Evolutionary conservation across 139 green algal species (phyloP).

Genomic region (Chlorella sorokiniana): DNA sequence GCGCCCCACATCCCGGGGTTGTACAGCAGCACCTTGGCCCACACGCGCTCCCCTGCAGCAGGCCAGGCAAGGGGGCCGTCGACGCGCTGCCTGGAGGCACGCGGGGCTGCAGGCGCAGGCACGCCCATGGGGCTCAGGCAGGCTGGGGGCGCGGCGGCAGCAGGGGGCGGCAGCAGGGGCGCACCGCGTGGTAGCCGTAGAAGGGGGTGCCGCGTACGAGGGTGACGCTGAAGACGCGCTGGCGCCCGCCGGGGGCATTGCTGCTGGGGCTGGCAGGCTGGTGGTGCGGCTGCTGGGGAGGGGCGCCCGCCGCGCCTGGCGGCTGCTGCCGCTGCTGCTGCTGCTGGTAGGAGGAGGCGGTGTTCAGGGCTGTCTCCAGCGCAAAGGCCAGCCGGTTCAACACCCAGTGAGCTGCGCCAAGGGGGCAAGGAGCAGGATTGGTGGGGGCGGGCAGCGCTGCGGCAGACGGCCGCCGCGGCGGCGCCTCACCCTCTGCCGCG

Average conservation of each 20-base stretch:
- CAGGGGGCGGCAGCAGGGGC: background rate
- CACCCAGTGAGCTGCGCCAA: slow-evolving; percentile 15
- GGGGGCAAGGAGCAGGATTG: background rate
- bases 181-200: slow-evolving; percentile 91
- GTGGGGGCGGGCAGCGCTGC: too few relatives aligned
- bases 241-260: slow-evolving; percentile 20
- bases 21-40: slow-evolving; percentile 90
- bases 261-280: background rate
- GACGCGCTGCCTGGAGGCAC: background rate
- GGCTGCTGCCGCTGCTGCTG: slow-evolving; percentile 32
- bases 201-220: slow-evolving; percentile 82
- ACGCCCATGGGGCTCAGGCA: background rate
- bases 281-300: background rate
- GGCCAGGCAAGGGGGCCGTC: background rate
- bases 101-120: too few relatives aligned
- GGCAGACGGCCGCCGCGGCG: background rate
- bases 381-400: slow-evolving; percentile 22
- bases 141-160: background rate
- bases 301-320: background rate
- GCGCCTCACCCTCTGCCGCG: slow-evolving; percentile 53
- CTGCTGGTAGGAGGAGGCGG: background rate
- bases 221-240: slow-evolving; percentile 69
- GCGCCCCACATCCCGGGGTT: slow-evolving; percentile 71
- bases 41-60: slow-evolving; percentile 69
- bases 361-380: background rate